Conservation (phyloP, 2,329 filamentous ascomycete genomes). For the Alternaria sp. region DNA sequence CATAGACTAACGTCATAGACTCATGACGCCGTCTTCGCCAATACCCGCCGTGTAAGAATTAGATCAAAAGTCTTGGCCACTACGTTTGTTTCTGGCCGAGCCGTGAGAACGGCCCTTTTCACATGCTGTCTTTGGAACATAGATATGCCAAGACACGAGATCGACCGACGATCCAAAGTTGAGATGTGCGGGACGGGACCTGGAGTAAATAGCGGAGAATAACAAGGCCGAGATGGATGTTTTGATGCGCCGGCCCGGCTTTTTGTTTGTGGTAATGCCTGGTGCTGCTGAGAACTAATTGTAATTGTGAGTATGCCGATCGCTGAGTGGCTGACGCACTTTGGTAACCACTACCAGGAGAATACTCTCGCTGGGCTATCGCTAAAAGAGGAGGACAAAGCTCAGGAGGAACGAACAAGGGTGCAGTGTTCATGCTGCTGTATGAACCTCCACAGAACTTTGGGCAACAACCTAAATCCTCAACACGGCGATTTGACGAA, state of each 20-base stretch:
- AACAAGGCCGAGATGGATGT: conserved; percentile 2
- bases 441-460: background rate
- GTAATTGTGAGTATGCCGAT: background rate
- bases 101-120: background rate
- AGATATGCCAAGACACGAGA: background rate
- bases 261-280: background rate
- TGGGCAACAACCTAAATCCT: background rate
- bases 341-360: background rate
- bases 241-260: conserved; percentile 7
- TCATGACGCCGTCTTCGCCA: background rate
- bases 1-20: background rate
- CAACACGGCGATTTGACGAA: background rate
- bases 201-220: background rate
- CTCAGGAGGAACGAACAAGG: background rate
- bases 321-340: background rate
- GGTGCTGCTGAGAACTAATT: background rate
- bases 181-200: background rate
- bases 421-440: background rate
- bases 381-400: background rate
- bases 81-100: background rate
- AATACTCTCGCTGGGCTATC: background rate
- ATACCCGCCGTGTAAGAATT: background rate
- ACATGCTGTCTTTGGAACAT: background rate
- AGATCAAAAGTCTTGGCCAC: background rate
- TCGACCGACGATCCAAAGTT: background rate